A percentile compares a stretch with the other conserved stretches of the same genome.
These are phyloP conservation scores for Spiraea crenata DNA, from an alignment of 331 rosid genomes.

Conservation along the genomic window DNA sequence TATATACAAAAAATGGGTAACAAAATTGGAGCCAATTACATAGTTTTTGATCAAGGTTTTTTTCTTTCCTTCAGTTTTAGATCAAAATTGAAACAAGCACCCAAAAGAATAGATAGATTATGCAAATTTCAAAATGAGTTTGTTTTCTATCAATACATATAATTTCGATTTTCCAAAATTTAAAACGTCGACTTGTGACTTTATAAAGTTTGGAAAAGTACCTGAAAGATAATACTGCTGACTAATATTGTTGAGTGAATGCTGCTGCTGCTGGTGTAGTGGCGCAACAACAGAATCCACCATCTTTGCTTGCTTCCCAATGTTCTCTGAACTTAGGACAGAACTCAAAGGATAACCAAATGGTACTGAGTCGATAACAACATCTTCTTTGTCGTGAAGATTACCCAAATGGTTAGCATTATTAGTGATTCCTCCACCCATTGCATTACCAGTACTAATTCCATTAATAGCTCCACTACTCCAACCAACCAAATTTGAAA, in stretches of 20 bases:
- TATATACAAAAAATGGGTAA: no score
- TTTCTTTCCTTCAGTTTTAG: no score
- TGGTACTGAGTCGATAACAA: conserved; percentile 36
- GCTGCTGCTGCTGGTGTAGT: conserved; percentile 25
- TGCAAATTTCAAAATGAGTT: no score
- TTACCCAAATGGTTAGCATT: conserved; percentile 27
- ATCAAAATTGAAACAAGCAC: no score
- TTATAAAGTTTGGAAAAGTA: conserved; percentile 5
- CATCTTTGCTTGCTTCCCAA: conserved; percentile 33
- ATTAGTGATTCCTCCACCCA: background rate
- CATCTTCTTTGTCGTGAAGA: conserved; percentile 25
- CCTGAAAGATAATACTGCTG: conserved; percentile 48
- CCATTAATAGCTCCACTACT: conserved; percentile 15
- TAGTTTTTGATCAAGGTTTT: no score
- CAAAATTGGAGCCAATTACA: no score
- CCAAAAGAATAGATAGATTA: no score
- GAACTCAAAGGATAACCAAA: conserved; percentile 39
- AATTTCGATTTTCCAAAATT: background rate
- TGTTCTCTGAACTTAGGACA: conserved; percentile 25
- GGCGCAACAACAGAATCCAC: conserved; percentile 33
- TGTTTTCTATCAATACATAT: background rate
- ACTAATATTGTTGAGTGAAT: conserved; percentile 38
- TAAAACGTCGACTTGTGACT: background rate
- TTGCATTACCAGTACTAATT: background rate
- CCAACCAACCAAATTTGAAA: conserved; percentile 44